Conservation (phyloP, 345 rosid species). For the Dimocarpus longan region DNA sequence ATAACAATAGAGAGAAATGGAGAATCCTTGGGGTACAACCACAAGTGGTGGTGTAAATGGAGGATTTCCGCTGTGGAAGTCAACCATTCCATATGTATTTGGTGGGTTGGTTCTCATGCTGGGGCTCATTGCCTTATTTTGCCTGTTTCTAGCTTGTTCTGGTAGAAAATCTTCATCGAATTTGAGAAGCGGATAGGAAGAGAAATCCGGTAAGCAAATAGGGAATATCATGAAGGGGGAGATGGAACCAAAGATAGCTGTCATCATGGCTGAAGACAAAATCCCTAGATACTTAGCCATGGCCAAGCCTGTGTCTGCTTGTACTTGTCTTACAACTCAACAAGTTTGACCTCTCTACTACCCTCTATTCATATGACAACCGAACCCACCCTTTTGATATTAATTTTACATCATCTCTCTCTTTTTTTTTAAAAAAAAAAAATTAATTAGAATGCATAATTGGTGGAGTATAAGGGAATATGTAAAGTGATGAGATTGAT, state of each 20-base stretch:
- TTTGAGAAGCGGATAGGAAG: constrained; percentile 20
- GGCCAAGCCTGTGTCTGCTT: constrained; percentile 42
- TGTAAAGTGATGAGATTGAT: constrained; percentile 2
- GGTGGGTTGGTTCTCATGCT: constrained; percentile 54
- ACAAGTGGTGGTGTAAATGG: constrained; percentile 7
- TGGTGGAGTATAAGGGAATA: not conserved
- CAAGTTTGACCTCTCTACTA: constrained; percentile 15
- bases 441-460: not conserved
- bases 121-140: constrained; percentile 43
- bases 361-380: not conserved
- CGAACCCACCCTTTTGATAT: too few relatives aligned
- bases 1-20: not conserved
- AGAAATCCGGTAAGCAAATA: constrained; percentile 23
- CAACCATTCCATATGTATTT: constrained; percentile 56
- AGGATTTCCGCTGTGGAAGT: constrained; percentile 33
- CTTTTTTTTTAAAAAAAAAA: not conserved
- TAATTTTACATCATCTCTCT: too few relatives aligned
- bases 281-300: constrained; percentile 65
- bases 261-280: constrained; percentile 69
- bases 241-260: constrained; percentile 69
- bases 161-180: constrained; percentile 22
- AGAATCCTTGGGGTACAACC: not conserved
- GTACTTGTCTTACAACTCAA: not conserved
- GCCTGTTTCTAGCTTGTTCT: constrained; percentile 54
- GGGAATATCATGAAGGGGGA: constrained; percentile 31